Base-by-base conservation (phyloP, 139 green algal genomes). In the Trebouxia sp. region DNA sequence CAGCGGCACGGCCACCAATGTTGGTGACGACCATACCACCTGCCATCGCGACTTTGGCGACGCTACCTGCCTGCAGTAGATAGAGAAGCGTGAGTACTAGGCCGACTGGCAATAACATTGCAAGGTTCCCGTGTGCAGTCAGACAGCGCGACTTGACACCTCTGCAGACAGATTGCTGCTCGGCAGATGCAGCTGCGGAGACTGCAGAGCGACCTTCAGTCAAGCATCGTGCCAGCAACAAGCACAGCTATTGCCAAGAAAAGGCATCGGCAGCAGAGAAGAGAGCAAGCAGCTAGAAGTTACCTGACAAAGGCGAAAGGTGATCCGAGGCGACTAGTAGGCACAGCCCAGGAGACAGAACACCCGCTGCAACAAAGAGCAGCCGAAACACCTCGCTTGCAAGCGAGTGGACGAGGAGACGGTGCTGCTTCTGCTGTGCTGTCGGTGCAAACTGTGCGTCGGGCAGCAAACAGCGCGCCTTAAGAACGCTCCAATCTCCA, bases 1-100 rank as follows among this genome's bases (percentile, higher is more conserved):
- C 67, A 4, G 67, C 26, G 26, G 67, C 24, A n/a, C 67, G 67
- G 42, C 67, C 67, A 56, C 67, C 67, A 56, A 53, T 32, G 41
- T 51, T 38, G 26, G 67, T 77, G 67, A 77, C 67, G 39, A 77
- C 67, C 41, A 77, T 51, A 35, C 67, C 67, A 24, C 67, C 67
- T 77, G 41, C 67, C 67, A 72, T 72, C 35, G 15, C 24, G 24
- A 28, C 28, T 20, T 11, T 39, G 28, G 24, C 15, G 15, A n/a
- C n/a, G n/a, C n/a, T n/a, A n/a, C n/a, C n/a, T n/a, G n/a, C n/a
- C n/a, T n/a, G n/a, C n/a, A n/a, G n/a, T n/a, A n/a, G n/a, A n/a
- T n/a, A n/a, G n/a, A n/a, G n/a, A n/a, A n/a, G n/a, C n/a, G n/a
- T n/a, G n/a, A n/a, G n/a, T n/a, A n/a, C n/a, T n/a, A n/a, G n/a